These are phyloP conservation scores for Lumnitzera littorea DNA, from an alignment of 345 rosid species.

Conservation along the genomic window DNA sequence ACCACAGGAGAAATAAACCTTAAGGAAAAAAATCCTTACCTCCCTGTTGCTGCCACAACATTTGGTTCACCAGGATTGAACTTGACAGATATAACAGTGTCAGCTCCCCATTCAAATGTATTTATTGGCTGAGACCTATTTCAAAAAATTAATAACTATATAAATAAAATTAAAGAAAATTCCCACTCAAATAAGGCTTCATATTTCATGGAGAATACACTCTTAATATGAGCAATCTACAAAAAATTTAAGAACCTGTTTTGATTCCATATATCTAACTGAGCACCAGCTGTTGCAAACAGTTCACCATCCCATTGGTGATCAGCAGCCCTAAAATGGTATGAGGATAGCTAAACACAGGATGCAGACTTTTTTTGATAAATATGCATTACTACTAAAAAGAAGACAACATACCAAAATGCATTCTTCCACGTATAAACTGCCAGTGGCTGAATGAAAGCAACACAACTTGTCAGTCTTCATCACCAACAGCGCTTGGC, in stretches of 20 bases:
- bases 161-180: background rate
- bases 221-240: no score
- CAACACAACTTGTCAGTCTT: constrained; percentile 15
- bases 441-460: constrained; percentile 52
- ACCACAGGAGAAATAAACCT: no score
- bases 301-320: constrained; percentile 88
- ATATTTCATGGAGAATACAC: no score
- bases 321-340: constrained; percentile 69
- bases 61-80: constrained; percentile 95
- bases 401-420: constrained; percentile 44
- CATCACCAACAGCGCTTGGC: background rate
- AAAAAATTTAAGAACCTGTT: constrained; percentile 43
- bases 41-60: constrained; percentile 70
- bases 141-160: background rate
- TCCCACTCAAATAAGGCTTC: no score
- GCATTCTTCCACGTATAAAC: constrained; percentile 76
- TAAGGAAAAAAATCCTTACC: constrained; percentile 30
- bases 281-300: constrained; percentile 95
- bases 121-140: constrained; percentile 87
- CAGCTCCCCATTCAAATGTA: constrained; percentile 80
- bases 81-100: constrained; percentile 73
- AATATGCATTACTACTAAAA: background rate
- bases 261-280: constrained; percentile 90
- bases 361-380: background rate
- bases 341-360: constrained; percentile 1